phyloP scores from a whole-genome alignment of 495 filamentous ascomycete species.

The Aspergillus biplanus region DNA sequence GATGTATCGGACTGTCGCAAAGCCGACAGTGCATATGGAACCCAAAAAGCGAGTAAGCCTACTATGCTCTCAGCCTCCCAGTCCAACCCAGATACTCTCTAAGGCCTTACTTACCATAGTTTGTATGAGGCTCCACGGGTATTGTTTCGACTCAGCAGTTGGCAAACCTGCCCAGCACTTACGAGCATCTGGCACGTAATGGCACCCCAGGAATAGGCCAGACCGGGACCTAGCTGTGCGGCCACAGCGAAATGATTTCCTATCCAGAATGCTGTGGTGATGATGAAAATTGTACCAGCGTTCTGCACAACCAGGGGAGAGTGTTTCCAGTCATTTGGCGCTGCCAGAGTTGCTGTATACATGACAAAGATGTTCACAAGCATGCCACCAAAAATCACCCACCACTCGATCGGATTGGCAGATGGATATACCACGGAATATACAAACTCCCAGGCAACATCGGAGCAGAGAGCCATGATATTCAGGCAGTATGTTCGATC shows the following conservation, averaged over 20 bases:
- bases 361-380: conserved; percentile 4
- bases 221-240: conserved; percentile 13
- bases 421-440: conserved; percentile 7
- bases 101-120: conserved; percentile 12
- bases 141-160: conserved; percentile 18
- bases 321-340: background rate
- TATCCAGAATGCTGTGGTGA: background rate
- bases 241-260: conserved; percentile 8
- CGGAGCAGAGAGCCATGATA: conserved; percentile 1
- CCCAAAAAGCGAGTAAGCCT: conserved; percentile 15
- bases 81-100: too few relatives aligned
- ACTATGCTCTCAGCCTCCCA: background rate
- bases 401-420: background rate
- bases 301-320: conserved; percentile 5
- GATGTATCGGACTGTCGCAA: conserved; percentile 1
- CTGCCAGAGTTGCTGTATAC: background rate
- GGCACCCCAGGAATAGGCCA: conserved; percentile 17
- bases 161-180: conserved; percentile 10
- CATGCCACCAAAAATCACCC: background rate
- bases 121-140: conserved; percentile 22
- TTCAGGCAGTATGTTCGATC: conserved; percentile 14
- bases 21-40: background rate
- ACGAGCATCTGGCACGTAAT: conserved; percentile 18
- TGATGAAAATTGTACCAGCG: background rate
- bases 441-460: conserved; percentile 6